These are phyloP conservation scores for Viola pubescens DNA, from an alignment of 441 rosid genomes.

Conservation along the genomic window DNA sequence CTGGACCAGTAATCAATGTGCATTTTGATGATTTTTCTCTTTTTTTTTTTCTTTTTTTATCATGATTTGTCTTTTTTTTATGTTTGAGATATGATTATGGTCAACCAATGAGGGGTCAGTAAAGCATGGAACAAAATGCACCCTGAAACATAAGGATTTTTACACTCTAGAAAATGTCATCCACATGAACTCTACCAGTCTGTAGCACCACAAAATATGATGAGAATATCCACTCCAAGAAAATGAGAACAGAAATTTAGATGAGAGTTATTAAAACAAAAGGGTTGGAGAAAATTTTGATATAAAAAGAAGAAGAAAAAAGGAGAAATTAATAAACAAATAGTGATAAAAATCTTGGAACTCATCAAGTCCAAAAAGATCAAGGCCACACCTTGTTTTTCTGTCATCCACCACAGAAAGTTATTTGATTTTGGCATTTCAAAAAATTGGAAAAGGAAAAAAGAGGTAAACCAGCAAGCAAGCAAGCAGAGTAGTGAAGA, in stretches of 20 bases:
- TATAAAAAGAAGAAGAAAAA: background rate
- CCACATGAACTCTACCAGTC: conserved; percentile 28
- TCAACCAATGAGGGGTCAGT: too few relatives aligned
- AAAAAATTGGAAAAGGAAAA: background rate
- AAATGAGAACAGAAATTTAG: conserved; percentile 6
- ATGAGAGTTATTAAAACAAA: background rate
- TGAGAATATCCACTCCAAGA: conserved; percentile 19
- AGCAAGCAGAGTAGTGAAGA: background rate
- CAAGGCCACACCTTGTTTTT: conserved; percentile 22
- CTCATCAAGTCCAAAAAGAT: conserved; percentile 6
- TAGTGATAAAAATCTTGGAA: background rate
- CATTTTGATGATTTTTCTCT: background rate
- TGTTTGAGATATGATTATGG: too few relatives aligned
- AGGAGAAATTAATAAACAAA: background rate
- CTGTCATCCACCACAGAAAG: too few relatives aligned
- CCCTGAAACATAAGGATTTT: background rate
- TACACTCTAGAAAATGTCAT: conserved; percentile 10
- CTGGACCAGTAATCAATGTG: conserved; percentile 8
- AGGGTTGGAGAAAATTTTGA: background rate
- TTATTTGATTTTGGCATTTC: conserved; percentile 4
- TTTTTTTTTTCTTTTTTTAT: background rate
- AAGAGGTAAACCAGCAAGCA: background rate
- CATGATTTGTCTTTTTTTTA: too few relatives aligned
- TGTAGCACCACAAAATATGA: conserved; percentile 30
- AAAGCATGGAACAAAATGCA: background rate